A percentile compares a stretch with the other conserved stretches of the same genome.
These are phyloP conservation scores for Chiua sp. DNA, from an alignment of 1,284 basidiomycete genomes.

Conservation along the genomic window DNA sequence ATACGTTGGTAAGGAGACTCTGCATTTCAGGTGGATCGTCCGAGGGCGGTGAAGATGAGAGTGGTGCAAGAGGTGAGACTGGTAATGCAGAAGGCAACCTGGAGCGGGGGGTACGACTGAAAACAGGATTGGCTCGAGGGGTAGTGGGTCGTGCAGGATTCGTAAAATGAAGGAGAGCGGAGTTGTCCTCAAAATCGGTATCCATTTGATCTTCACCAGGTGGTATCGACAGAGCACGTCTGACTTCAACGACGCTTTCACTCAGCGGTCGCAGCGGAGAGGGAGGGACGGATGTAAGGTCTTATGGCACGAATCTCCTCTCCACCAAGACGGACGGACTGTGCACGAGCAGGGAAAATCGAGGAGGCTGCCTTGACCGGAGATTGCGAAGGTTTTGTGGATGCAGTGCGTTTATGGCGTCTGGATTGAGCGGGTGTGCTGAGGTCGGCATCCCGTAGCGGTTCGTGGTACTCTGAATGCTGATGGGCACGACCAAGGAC, in stretches of 20 bases:
- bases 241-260: constrained; percentile 26
- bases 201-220: constrained; percentile 28
- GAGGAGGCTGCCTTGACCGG: constrained; percentile 15
- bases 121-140: background rate
- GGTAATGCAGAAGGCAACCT: constrained; percentile 12
- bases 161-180: constrained; percentile 24
- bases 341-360: constrained; percentile 25
- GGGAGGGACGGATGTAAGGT: constrained; percentile 25
- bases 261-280: constrained; percentile 33
- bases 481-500: constrained; percentile 11
- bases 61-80: constrained; percentile 42
- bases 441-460: constrained; percentile 22
- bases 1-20: constrained; percentile 21
- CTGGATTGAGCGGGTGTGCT: constrained; percentile 3
- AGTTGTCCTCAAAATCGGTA: constrained; percentile 21
- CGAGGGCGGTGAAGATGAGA: constrained; percentile 27
- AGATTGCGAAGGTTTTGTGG: constrained; percentile 22
- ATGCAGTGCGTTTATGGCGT: constrained; percentile 20
- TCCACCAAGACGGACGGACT: constrained; percentile 33
- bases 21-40: constrained; percentile 10
- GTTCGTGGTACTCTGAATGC: constrained; percentile 20
- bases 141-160: constrained; percentile 12
- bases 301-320: constrained; percentile 21
- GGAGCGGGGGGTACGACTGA: constrained; percentile 18
- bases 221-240: constrained; percentile 31